phyloP scores from a whole-genome alignment of 1,284 basidiomycete genomes.

The Microbotryomycetes sp. region DNA sequence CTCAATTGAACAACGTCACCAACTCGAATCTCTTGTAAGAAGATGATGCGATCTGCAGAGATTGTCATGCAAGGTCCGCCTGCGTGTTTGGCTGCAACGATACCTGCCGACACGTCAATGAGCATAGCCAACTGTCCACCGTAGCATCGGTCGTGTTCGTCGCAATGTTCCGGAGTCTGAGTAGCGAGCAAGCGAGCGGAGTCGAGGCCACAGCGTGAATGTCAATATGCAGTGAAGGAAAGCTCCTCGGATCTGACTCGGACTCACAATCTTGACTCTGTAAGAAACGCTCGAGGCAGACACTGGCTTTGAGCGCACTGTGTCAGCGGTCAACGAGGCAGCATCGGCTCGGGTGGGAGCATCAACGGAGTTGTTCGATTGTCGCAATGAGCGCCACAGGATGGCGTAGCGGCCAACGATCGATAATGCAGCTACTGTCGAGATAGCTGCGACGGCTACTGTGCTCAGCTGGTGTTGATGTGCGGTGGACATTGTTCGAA shows the following conservation, averaged over 20 bases:
- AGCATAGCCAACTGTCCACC: conserved; percentile 44
- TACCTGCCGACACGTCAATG: conserved; percentile 44
- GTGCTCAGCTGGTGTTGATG: neutral
- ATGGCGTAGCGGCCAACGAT: neutral
- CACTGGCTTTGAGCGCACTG: conserved; percentile 3
- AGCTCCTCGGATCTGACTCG: too few relatives aligned
- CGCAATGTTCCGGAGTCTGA: conserved; percentile 13
- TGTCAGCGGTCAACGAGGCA: too few relatives aligned
- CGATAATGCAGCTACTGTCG: neutral
- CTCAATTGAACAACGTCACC: conserved; percentile 40
- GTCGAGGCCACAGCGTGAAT: neutral
- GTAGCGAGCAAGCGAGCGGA: neutral
- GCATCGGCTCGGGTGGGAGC: too few relatives aligned
- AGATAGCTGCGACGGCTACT: neutral
- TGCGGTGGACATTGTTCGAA: too few relatives aligned
- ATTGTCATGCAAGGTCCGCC: conserved; percentile 42
- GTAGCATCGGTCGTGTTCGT: conserved; percentile 37
- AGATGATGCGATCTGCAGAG: conserved; percentile 40
- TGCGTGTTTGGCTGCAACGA: conserved; percentile 43
- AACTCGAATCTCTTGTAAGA: conserved; percentile 37
- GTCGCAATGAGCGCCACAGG: neutral
- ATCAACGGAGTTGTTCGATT: neutral
- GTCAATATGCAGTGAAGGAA: neutral
- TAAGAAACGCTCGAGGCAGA: conserved; percentile 15
- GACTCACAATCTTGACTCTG: conserved; percentile 23